Evolutionary conservation across 148 eudicot species (phyloP).

Genomic region (Cornus florida): DNA sequence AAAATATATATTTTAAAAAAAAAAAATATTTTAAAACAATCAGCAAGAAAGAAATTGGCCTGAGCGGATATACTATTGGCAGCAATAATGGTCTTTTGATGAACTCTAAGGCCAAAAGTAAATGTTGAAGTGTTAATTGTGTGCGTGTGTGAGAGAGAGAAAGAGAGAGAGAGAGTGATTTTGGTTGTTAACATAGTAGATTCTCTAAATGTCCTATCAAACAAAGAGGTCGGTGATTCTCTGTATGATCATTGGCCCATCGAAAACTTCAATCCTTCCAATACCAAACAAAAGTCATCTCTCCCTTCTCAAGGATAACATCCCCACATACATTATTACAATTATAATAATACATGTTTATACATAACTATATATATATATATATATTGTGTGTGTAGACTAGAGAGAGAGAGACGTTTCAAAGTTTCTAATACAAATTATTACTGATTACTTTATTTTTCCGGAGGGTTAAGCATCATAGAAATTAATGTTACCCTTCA

Average conservation of each 20-base stretch:
- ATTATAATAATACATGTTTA: neutral
- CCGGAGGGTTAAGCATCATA: no score
- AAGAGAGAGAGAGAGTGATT: neutral
- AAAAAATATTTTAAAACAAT: no score
- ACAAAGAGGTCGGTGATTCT: constrained; percentile 11
- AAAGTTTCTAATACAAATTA: neutral
- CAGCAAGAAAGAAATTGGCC: no score
- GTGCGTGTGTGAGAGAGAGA: neutral
- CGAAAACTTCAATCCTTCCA: constrained; percentile 11
- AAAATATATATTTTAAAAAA: no score
- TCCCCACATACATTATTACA: neutral
- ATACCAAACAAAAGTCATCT: constrained; percentile 9
- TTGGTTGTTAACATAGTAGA: constrained; percentile 10
- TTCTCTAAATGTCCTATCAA: constrained; percentile 21
- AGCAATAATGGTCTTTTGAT: no score
- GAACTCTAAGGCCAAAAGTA: neutral
- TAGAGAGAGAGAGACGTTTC: neutral
- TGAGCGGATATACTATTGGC: no score
- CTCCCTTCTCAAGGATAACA: neutral
- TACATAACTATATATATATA: neutral
- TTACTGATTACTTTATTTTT: no score
- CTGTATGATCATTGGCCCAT: constrained; percentile 14
- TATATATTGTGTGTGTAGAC: neutral
- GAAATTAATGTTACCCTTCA: neutral
- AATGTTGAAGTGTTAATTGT: neutral